phyloP scores from a whole-genome alignment of 106 monocot genomes.

The Agapanthus africanus region DNA sequence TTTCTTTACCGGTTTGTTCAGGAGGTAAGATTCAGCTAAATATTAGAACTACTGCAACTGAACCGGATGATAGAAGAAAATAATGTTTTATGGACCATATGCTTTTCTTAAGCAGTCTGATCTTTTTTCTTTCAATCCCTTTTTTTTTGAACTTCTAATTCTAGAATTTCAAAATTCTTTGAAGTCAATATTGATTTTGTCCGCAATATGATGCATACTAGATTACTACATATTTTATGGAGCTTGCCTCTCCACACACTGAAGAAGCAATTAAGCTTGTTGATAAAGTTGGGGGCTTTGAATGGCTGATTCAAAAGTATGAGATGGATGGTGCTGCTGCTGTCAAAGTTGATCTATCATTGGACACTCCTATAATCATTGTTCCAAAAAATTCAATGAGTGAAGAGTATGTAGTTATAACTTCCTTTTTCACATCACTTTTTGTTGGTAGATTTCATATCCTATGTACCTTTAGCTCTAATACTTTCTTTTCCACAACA shows the following conservation, averaged over 20 bases:
- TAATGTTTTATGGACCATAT: background rate
- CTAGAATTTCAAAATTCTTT: background rate
- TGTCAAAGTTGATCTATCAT: conserved; percentile 71
- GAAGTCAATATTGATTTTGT: conserved; percentile 2
- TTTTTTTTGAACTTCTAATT: too few species aligned
- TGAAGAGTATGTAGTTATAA: conserved; percentile 50
- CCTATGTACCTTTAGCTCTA: background rate
- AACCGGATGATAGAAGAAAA: background rate
- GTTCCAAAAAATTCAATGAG: conserved; percentile 67
- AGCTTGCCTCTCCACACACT: conserved; percentile 89
- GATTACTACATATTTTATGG: conserved; percentile 94
- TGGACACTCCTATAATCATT: conserved; percentile 89
- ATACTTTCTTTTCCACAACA: background rate
- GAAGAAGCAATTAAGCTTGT: conserved; percentile 92
- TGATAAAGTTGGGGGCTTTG: conserved; percentile 93
- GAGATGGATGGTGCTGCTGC: conserved; percentile 85
- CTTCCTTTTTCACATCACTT: background rate
- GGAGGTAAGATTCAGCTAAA: conserved; percentile 46
- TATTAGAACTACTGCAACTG: background rate
- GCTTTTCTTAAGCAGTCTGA: background rate
- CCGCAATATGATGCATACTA: conserved; percentile 13
- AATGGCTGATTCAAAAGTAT: conserved; percentile 92
- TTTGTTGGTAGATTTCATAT: background rate
- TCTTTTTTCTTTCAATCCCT: too few species aligned
- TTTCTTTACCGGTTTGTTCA: conserved; percentile 95